Evolutionary conservation across 306 rosid genomes (phyloP).

Genomic region (Prunus kanzakura): DNA sequence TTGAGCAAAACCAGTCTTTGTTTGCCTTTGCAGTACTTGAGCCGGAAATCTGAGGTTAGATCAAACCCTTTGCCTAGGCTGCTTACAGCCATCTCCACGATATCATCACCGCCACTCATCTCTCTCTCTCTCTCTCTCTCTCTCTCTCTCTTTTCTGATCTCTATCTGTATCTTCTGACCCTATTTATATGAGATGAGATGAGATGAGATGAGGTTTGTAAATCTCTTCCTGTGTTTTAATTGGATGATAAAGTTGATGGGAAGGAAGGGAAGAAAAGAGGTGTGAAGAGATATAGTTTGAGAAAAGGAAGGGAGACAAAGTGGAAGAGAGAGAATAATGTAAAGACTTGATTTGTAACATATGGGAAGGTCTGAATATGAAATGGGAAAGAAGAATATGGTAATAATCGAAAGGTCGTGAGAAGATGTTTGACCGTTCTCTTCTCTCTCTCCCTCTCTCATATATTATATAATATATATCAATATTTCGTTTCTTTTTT

Average conservation of each 20-base stretch:
- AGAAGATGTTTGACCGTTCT: too few relatives aligned
- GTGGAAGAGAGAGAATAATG: neutral
- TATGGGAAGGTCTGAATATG: neutral
- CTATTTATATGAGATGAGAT: too few relatives aligned
- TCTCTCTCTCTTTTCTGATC: neutral
- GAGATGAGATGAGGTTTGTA: too few relatives aligned
- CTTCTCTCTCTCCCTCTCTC: too few relatives aligned
- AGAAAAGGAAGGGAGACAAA: neutral
- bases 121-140: constrained; percentile 3
- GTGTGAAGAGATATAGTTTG: neutral
- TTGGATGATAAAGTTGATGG: neutral
- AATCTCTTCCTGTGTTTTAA: neutral
- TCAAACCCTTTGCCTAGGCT: constrained; percentile 95
- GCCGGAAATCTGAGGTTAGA: constrained; percentile 78
- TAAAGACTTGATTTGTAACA: neutral
- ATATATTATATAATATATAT: too few relatives aligned
- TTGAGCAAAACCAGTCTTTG: constrained; percentile 52
- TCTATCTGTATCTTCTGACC: neutral
- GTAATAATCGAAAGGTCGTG: too few relatives aligned
- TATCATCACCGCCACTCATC: constrained; percentile 23
- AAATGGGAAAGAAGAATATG: too few relatives aligned
- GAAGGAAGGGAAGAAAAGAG: neutral
- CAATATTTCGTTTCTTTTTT: too few relatives aligned
- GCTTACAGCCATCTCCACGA: constrained; percentile 47
- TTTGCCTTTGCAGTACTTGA: constrained; percentile 72